phyloP scores from a whole-genome alignment of 805 yeast genomes.

The Candida silvatica region DNA sequence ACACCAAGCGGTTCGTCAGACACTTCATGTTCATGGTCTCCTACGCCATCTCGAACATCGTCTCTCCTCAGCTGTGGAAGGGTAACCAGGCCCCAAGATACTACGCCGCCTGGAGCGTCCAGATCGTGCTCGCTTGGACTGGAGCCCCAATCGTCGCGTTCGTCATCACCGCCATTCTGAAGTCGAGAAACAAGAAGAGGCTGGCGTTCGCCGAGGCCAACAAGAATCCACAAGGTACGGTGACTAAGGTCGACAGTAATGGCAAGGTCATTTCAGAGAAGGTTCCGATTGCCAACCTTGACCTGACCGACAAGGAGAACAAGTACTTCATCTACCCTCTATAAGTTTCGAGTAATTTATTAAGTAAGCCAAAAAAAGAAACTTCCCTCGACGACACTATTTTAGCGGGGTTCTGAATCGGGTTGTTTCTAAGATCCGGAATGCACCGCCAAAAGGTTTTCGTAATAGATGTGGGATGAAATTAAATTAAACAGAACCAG shows the following conservation, averaged over 20 bases:
- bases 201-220: not conserved
- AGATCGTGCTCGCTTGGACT: conserved; percentile 37
- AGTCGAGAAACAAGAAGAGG: conserved; percentile 23
- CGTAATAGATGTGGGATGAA: no score
- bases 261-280: conserved; percentile 21
- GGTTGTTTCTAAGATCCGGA: no score
- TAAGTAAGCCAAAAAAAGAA: no score
- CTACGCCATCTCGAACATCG: conserved; percentile 38
- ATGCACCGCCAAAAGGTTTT: no score
- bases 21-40: conserved; percentile 35
- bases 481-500: no score
- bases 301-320: conserved; percentile 42
- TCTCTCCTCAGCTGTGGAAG: conserved; percentile 48
- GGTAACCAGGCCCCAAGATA: conserved; percentile 37
- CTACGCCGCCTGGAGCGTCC: conserved; percentile 40
- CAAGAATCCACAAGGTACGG: not conserved
- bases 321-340: conserved; percentile 38
- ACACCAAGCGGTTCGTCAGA: conserved; percentile 40
- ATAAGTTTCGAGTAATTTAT: conserved; percentile 12
- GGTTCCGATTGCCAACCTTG: conserved; percentile 35
- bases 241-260: conserved; percentile 15
- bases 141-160: conserved; percentile 34
- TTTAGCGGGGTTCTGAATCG: no score
- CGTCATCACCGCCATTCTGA: conserved; percentile 34
- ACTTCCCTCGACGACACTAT: no score